phyloP scores from a whole-genome alignment of 2,329 filamentous ascomycete species.

The Neonectria neomacrospora region DNA sequence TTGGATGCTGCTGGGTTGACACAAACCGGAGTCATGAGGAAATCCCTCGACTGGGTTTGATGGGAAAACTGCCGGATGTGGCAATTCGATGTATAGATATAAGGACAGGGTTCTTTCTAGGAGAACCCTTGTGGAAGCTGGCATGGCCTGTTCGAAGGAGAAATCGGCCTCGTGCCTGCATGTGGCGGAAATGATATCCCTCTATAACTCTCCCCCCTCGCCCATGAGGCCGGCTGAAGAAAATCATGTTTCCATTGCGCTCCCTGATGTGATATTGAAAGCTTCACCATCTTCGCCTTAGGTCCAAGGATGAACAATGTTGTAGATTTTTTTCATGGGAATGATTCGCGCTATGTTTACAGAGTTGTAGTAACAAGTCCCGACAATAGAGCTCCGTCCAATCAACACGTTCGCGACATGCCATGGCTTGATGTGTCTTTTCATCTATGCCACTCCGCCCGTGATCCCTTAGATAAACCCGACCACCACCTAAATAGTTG shows the following conservation, averaged over 20 bases:
- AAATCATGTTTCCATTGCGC: neutral
- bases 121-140: neutral
- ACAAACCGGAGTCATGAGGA: constrained; percentile 27
- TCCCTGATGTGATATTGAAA: neutral
- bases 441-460: constrained; percentile 25
- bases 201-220: constrained; percentile 1
- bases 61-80: constrained; percentile 4
- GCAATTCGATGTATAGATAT: constrained; percentile 17
- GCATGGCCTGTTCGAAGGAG: neutral
- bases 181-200: constrained; percentile 13
- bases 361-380: constrained; percentile 3
- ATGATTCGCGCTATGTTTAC: constrained; percentile 16
- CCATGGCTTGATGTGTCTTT: constrained; percentile 1
- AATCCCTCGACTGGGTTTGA: constrained; percentile 14
- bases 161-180: constrained; percentile 1
- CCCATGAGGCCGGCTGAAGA: neutral
- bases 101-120: neutral
- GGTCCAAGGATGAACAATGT: neutral
- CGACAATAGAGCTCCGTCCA: neutral
- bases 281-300: neutral
- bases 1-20: constrained; percentile 38
- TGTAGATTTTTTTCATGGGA: constrained; percentile 13
- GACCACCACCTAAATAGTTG: constrained; percentile 8
- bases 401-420: constrained; percentile 1
- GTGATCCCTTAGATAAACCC: constrained; percentile 6